Base-by-base conservation (phyloP, 208 protist species). In the Leishmania amazonensis region DNA sequence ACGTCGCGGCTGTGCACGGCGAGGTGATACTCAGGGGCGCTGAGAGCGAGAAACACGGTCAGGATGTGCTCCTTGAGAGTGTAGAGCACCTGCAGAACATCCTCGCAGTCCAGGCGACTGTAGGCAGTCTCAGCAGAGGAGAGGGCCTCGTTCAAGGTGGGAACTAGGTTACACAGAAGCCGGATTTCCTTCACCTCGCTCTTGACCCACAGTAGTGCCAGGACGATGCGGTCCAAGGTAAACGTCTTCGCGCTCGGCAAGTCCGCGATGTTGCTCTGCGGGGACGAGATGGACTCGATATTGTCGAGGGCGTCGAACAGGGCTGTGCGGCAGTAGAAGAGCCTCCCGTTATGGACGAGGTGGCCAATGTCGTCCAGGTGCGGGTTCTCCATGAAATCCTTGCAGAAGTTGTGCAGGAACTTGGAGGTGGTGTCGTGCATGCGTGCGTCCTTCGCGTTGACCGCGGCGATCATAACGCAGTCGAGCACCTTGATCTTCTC, bases 401-500 rank as follows among this genome's bases (percentile, higher is more conserved):
- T 83, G 60, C 81, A 81, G 86, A 88, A 83, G 81, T 83, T 76
- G 49, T 86, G 64, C 54, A 87, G 45, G 53, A 96, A 84, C 49
- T 93, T 87, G 72, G 85, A 80, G 65, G 82, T 88, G 75, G 92
- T 81, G 35, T 89, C 89, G 35, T 76, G 76, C 70, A 94, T 78
- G 51, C 85, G 78, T 19, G 42, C 81, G 70, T 94, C 84, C 60
- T 90, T 86, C 19, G 93, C 82, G 65, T 92, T 92, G 35, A 93
- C 87, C 5, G 93, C 89, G 80, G 86, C 89, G 65, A 96, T 94
- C 67, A 93, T 87, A n/a, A 93, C 73, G 76, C 88, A 93, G 81
- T 96, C 93, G 67, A 96, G 88, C 49, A 96, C 86, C 76, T 96
- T 96, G 74, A 85, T 90, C 81, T 93, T 93, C 75, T 96, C 90